These are phyloP conservation scores for Linnemannia elongata DNA, from an alignment of 192 early-diverging fungal species.

Conservation along the genomic window DNA sequence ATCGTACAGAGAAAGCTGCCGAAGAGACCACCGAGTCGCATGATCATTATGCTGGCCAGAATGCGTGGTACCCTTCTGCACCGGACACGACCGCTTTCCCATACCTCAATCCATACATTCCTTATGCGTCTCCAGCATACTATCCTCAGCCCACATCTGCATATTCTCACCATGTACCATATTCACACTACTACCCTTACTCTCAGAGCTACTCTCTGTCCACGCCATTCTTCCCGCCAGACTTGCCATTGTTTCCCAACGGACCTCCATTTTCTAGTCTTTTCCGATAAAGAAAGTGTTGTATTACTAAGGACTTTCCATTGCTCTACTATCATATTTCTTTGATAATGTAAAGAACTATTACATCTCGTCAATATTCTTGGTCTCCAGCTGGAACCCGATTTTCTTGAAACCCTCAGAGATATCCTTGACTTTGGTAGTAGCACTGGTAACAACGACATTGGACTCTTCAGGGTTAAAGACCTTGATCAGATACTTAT, in stretches of 20 bases:
- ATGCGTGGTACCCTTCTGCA: neutral
- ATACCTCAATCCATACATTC: neutral
- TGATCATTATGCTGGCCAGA: neutral
- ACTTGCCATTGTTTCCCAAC: constrained; percentile 29
- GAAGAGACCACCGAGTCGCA: neutral
- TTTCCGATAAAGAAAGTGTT: constrained; percentile 1
- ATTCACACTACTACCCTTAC: neutral
- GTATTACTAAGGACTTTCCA: too few species aligned
- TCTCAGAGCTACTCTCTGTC: neutral
- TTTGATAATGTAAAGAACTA: neutral
- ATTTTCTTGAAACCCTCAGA: constrained; percentile 61
- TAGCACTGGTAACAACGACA: constrained; percentile 64
- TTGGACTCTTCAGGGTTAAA: constrained; percentile 64
- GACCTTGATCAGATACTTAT: constrained; percentile 65
- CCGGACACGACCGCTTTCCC: neutral
- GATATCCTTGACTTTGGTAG: constrained; percentile 67
- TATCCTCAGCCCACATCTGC: neutral
- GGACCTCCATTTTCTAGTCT: neutral
- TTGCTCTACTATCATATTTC: neutral
- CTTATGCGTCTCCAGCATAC: neutral
- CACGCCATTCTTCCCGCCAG: constrained; percentile 36
- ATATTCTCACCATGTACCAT: neutral
- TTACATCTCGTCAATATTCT: constrained; percentile 65
- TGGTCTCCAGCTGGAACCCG: constrained; percentile 63
- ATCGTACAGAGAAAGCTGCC: neutral